Conservation (phyloP, 257 asterid genomes). For the Lithospermum erythrorhizon region DNA sequence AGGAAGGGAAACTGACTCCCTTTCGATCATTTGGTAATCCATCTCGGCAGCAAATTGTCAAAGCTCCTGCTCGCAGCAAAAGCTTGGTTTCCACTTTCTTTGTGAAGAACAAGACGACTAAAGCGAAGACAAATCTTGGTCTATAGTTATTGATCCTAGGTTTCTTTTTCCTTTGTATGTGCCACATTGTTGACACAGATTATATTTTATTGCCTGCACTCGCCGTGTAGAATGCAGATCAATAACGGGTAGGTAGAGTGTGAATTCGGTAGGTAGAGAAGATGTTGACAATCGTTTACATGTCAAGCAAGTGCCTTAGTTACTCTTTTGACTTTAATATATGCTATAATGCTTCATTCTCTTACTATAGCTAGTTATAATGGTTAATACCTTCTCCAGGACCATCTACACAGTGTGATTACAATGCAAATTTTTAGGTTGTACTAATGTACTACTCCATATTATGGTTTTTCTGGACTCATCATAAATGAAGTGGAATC, state of each 20-base stretch:
- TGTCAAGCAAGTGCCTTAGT: neutral
- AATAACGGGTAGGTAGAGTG: neutral
- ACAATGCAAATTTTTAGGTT: no score
- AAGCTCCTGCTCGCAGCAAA: conserved; percentile 50
- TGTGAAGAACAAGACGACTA: conserved; percentile 52
- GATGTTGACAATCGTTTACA: neutral
- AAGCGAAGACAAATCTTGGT: conserved; percentile 11
- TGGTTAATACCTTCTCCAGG: no score
- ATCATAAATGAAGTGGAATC: no score
- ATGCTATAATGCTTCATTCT: neutral
- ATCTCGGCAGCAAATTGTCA: conserved; percentile 26
- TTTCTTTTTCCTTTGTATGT: neutral
- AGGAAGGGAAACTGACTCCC: conserved; percentile 42
- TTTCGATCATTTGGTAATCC: conserved; percentile 46
- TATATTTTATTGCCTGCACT: neutral
- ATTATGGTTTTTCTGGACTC: no score
- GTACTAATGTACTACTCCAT: no score
- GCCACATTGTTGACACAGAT: neutral
- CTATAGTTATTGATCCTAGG: neutral
- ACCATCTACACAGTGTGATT: no score
- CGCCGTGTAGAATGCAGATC: neutral
- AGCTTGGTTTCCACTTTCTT: conserved; percentile 66
- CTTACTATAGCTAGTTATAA: neutral
- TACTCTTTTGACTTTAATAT: neutral
- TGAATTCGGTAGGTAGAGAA: neutral